Base-by-base conservation (phyloP, 192 early-diverging fungal genomes). In the Bifiguratus adelaidae region DNA sequence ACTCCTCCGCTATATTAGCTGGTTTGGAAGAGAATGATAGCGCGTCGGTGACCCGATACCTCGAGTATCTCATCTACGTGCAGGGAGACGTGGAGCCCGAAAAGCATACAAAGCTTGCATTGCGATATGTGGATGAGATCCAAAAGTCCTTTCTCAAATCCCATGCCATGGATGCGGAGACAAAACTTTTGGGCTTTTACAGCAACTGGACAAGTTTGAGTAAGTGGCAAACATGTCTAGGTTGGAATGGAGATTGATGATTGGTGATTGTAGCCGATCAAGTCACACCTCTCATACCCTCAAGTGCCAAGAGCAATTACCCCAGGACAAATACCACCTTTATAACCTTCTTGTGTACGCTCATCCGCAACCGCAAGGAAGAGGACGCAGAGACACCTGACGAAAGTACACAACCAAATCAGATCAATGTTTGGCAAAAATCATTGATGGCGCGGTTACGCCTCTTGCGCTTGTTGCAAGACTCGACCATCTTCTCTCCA, bases 31-130 rank as follows among this genome's bases (percentile, higher is more conserved):
- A 42, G 0, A 56, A 60, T 24, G 71, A 63, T 22, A 52, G 56
- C 16, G 54, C 48, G 0, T 61, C 57, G 3, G 40, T 63, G 12
- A 48, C 54, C 24, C 47, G 43, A 4, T 78, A 75, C 37, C 42
- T 78, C 2, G 76, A 78, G 40, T 73, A 78, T 40, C 25, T 78
- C 2, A 73, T 78, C 1, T 18, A 53, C n/a, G 48, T 53, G 8
- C 51, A 63, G 28, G 67, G 66, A 30, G 75, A 73, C 32, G 60
- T 68, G 16, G 55, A 43, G 30, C 50, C 56, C 18, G 44, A 48
- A 9, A 50, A 71, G 40, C 64, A 71, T 42, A 71, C 64, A 1
- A 38, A 55, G 29, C 48, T 67, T 12, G 60, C 54, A n/a, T 51
- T 52, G 21, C 52, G 53, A 20, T 67, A 67, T 41, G 51, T 67